Conservation (phyloP, 2,329 filamentous ascomycete species). For the Microcyclosporella mali region DNA sequence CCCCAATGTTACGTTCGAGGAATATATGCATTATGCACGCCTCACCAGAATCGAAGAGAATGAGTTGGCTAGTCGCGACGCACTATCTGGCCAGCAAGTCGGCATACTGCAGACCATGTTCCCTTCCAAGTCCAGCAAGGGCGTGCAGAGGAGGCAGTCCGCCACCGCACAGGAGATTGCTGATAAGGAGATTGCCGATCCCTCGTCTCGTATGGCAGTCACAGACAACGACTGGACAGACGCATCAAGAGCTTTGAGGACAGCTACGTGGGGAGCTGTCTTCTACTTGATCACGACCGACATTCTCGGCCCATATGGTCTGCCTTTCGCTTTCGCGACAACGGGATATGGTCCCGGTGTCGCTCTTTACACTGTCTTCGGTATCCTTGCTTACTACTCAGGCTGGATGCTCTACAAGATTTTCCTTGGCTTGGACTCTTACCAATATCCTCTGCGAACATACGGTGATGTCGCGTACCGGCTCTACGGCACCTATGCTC, state of each 20-base stretch:
- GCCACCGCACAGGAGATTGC: not conserved
- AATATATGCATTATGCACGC: constrained; percentile 24
- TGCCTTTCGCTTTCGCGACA: constrained; percentile 27
- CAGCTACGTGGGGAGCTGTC: constrained; percentile 29
- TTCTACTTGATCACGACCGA: constrained; percentile 43
- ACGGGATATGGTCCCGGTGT: constrained; percentile 32
- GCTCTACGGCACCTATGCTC: constrained; percentile 32
- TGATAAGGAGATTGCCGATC: not conserved
- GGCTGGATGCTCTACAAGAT: constrained; percentile 26
- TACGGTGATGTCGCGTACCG: constrained; percentile 40
- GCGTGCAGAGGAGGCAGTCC: not conserved
- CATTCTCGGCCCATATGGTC: constrained; percentile 31
- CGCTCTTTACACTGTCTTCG: constrained; percentile 35
- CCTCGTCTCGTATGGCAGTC: not conserved
- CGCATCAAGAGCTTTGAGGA: constrained; percentile 28
- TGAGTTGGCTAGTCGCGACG: not conserved
- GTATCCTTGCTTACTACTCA: constrained; percentile 24
- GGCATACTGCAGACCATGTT: not conserved
- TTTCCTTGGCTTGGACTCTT: constrained; percentile 37
- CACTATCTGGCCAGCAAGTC: not conserved
- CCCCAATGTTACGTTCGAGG: constrained; percentile 21
- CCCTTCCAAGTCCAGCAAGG: not conserved
- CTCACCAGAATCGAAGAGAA: constrained; percentile 19
- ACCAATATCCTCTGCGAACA: constrained; percentile 35
- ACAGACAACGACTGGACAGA: constrained; percentile 29